These are phyloP conservation scores for Bolboschoenoplectus hybrid DNA, from an alignment of 202 grass and related monocot genomes.

Conservation along the genomic window DNA sequence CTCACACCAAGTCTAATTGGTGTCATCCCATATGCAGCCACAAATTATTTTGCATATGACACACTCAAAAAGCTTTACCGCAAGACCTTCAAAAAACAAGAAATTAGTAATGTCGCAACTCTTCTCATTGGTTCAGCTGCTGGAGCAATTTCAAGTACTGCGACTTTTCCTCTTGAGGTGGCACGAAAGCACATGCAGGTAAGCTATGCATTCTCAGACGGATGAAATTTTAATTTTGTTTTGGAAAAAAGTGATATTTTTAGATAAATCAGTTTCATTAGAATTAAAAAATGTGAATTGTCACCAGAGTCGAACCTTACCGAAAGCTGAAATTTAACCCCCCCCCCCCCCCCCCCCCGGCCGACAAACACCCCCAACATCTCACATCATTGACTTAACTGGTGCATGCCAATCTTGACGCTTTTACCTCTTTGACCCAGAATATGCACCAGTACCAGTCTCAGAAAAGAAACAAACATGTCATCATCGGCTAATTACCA, in stretches of 20 bases:
- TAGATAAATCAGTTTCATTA: not conserved
- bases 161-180: conserved; percentile 90
- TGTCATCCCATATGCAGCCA: conserved; percentile 91
- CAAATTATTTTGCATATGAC: conserved; percentile 94
- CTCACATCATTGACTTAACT: not conserved
- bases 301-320: not conserved
- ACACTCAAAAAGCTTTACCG: conserved; percentile 85
- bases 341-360: too few species aligned
- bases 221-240: conserved; percentile 1
- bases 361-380: not conserved
- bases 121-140: conserved; percentile 86
- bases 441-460: not conserved
- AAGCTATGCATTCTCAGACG: not conserved
- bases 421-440: not conserved
- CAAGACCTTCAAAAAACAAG: conserved; percentile 72
- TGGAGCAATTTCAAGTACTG: conserved; percentile 79
- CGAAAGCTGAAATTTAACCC: not conserved
- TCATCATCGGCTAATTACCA: not conserved
- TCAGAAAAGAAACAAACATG: not conserved
- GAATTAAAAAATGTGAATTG: not conserved
- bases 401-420: conserved; percentile 7
- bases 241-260: not conserved
- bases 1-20: conserved; percentile 88
- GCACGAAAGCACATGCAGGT: conserved; percentile 95
- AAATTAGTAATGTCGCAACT: conserved; percentile 77